These are phyloP conservation scores for Penicillium goetzii DNA, from an alignment of 495 filamentous ascomycete species.

Conservation along the genomic window DNA sequence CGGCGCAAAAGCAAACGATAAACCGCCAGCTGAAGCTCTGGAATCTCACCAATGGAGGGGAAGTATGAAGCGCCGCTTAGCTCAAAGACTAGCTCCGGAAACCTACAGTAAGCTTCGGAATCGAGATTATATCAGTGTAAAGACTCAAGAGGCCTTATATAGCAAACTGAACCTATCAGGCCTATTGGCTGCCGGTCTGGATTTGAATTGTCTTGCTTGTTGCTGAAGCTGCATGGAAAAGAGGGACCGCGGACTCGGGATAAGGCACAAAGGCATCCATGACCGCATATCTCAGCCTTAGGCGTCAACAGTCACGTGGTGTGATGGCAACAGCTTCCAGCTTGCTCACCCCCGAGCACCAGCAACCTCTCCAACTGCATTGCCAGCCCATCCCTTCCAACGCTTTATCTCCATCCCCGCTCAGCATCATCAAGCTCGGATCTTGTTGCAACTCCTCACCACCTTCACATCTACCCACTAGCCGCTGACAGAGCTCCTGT, in stretches of 20 bases:
- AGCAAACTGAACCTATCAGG: background rate
- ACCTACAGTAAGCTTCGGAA: background rate
- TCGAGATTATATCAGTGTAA: background rate
- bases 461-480: conserved; percentile 6
- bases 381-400: conserved; percentile 29
- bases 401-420: conserved; percentile 13
- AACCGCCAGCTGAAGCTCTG: conserved; percentile 5
- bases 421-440: conserved; percentile 6
- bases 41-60: conserved; percentile 28
- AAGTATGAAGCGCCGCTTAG: conserved; percentile 24
- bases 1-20: background rate
- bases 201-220: conserved; percentile 10
- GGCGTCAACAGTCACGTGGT: conserved; percentile 30
- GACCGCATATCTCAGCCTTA: conserved; percentile 30
- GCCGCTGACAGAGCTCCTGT: conserved; percentile 22
- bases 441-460: background rate
- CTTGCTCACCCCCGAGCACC: conserved; percentile 29
- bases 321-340: conserved; percentile 35
- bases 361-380: conserved; percentile 22
- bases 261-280: conserved; percentile 30
- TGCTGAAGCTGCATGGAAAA: background rate
- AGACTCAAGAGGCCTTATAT: background rate
- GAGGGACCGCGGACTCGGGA: conserved; percentile 6
- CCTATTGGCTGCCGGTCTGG: background rate
- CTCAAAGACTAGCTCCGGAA: background rate